A percentile compares a stretch with the other conserved stretches of the same genome.
These are phyloP conservation scores for Malus sieversii DNA, from an alignment of 306 rosid genomes.

Conservation along the genomic window DNA sequence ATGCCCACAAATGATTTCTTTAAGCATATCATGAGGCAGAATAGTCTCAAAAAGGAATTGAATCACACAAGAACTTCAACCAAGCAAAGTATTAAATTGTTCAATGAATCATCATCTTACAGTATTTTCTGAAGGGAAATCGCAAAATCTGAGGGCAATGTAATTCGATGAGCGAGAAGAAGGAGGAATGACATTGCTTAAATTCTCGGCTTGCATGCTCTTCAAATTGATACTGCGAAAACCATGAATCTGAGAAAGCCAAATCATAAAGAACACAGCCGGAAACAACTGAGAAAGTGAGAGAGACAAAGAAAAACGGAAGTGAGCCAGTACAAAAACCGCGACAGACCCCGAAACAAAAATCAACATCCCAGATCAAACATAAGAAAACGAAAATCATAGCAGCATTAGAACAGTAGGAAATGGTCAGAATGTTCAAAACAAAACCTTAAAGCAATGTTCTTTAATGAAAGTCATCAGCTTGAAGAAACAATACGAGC, in stretches of 20 bases:
- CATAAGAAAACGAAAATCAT: background rate
- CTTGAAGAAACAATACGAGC: background rate
- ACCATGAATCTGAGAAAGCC: slow-evolving; percentile 70
- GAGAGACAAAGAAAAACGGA: background rate
- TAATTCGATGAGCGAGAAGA: slow-evolving; percentile 83
- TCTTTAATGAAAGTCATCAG: background rate
- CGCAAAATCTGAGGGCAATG: slow-evolving; percentile 73
- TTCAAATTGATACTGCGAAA: slow-evolving; percentile 96
- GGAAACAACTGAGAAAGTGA: slow-evolving; percentile 19
- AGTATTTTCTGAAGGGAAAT: slow-evolving; percentile 34
- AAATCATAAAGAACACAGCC: slow-evolving; percentile 36
- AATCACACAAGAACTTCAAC: slow-evolving; percentile 15
- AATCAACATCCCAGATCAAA: background rate
- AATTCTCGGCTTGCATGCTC: slow-evolving; percentile 81
- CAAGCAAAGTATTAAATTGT: background rate
- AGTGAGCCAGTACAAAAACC: slow-evolving; percentile 5
- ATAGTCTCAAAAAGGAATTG: background rate
- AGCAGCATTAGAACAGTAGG: background rate
- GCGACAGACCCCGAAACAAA: background rate
- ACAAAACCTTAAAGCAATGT: background rate
- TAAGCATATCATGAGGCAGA: background rate
- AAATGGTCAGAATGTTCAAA: background rate
- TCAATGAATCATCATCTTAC: slow-evolving; percentile 44
- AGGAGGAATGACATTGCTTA: slow-evolving; percentile 68
- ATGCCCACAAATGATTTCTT: background rate